These are phyloP conservation scores for Aphanomyces cochlioides DNA, from an alignment of 352 stramenopile genomes.

Conservation along the genomic window DNA sequence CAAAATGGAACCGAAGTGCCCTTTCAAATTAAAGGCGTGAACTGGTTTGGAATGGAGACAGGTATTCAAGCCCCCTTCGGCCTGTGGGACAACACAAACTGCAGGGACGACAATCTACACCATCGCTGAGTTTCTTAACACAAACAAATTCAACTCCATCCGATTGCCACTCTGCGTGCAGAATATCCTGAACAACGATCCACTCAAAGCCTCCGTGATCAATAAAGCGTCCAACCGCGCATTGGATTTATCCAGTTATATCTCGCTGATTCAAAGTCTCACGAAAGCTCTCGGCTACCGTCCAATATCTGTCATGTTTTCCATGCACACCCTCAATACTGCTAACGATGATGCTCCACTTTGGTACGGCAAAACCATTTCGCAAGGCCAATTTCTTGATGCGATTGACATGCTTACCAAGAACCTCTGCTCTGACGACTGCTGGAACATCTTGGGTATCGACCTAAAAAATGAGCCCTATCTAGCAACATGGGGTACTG, in stretches of 20 bases:
- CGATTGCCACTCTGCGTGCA: slow-evolving; percentile 55
- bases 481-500: slow-evolving; percentile 51
- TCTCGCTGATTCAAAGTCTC: slow-evolving; percentile 15
- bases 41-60: slow-evolving; percentile 80
- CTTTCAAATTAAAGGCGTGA: slow-evolving; percentile 58
- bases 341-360: slow-evolving; percentile 35
- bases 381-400: slow-evolving; percentile 41
- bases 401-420: slow-evolving; percentile 41
- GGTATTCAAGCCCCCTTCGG: slow-evolving; percentile 46
- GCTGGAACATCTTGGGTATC: slow-evolving; percentile 73
- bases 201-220: slow-evolving; percentile 47
- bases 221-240: slow-evolving; percentile 65
- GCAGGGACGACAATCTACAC: slow-evolving; percentile 63
- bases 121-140: slow-evolving; percentile 50
- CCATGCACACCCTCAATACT: slow-evolving; percentile 29
- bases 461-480: slow-evolving; percentile 63
- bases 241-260: slow-evolving; percentile 47
- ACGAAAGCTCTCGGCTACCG: slow-evolving; percentile 22
- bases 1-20: slow-evolving; percentile 55
- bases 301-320: slow-evolving; percentile 23
- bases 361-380: slow-evolving; percentile 46
- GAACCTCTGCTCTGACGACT: slow-evolving; percentile 53
- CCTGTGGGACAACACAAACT: slow-evolving; percentile 62
- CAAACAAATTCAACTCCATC: slow-evolving; percentile 71
- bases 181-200: slow-evolving; percentile 43